Evolutionary conservation across 345 rosid species (phyloP).

Genomic region (Aquilaria yunnanensis): DNA sequence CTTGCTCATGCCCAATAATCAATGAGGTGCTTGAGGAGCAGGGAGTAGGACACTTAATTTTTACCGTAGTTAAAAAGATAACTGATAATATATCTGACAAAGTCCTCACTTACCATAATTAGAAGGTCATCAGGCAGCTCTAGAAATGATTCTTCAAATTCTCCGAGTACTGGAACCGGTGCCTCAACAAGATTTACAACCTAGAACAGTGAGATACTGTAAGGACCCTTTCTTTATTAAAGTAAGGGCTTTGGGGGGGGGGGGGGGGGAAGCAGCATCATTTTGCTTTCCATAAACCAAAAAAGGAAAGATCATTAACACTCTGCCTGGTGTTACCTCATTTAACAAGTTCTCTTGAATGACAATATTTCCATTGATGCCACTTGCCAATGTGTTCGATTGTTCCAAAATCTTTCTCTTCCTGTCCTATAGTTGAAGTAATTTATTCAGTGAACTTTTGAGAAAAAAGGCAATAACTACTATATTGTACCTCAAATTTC

Average conservation of each 20-base stretch:
- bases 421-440: slow-evolving; percentile 46
- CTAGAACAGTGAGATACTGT: slow-evolving; percentile 31
- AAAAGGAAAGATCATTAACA: slow-evolving; percentile 3
- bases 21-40: not conserved
- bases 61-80: too few species aligned
- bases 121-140: slow-evolving; percentile 89
- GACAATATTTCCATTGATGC: slow-evolving; percentile 55
- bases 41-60: not conserved
- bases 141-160: slow-evolving; percentile 75
- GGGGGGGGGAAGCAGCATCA: too few species aligned
- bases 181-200: slow-evolving; percentile 97
- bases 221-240: not conserved
- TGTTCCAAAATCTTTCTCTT: slow-evolving; percentile 56
- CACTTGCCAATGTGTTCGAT: slow-evolving; percentile 54
- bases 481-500: slow-evolving; percentile 55
- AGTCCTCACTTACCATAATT: slow-evolving; percentile 50
- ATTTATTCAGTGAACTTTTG: slow-evolving; percentile 3
- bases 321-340: slow-evolving; percentile 48
- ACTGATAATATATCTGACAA: too few species aligned
- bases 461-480: slow-evolving; percentile 5
- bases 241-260: too few species aligned
- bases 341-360: slow-evolving; percentile 57
- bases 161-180: slow-evolving; percentile 81
- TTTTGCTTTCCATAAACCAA: slow-evolving; percentile 10
- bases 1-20: slow-evolving; percentile 3